phyloP scores from a whole-genome alignment of 768 basidiomycete genomes.

The Antrodiella citrinella region DNA sequence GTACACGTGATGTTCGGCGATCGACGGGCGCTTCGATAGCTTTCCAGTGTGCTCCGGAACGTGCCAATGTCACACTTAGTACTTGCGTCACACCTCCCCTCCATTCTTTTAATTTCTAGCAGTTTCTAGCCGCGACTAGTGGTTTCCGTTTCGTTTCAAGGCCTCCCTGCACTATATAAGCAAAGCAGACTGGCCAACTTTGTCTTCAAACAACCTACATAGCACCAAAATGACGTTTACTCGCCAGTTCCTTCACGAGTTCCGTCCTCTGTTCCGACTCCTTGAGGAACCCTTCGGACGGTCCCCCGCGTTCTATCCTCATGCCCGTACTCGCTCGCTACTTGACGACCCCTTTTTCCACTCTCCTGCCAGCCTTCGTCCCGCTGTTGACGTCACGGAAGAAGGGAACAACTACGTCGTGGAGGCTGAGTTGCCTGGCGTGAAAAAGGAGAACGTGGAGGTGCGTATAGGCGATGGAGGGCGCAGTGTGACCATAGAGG shows the following conservation, averaged over 20 bases:
- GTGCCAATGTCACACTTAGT: neutral
- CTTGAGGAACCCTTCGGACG: slow-evolving; percentile 62
- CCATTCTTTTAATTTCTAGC: neutral
- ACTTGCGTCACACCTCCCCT: too few relatives aligned
- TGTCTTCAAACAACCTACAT: too few relatives aligned
- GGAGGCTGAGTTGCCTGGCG: slow-evolving; percentile 73
- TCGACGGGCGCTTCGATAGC: neutral
- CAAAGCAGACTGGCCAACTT: too few relatives aligned
- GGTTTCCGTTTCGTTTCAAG: neutral
- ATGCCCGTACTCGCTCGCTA: slow-evolving; percentile 27
- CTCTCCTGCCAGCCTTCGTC: slow-evolving; percentile 27
- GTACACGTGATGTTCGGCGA: too few relatives aligned
- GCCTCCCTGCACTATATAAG: neutral
- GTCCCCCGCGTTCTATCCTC: slow-evolving; percentile 14
- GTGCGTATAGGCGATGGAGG: slow-evolving; percentile 65
- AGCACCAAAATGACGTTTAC: slow-evolving; percentile 18
- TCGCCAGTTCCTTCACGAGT: slow-evolving; percentile 44
- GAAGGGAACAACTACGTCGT: slow-evolving; percentile 56
- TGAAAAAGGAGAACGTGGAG: slow-evolving; percentile 69
- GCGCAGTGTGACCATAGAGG: slow-evolving; percentile 65
- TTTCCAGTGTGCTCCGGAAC: neutral
- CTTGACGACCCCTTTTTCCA: slow-evolving; percentile 46
- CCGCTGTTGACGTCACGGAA: slow-evolving; percentile 63
- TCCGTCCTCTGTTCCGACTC: slow-evolving; percentile 69
- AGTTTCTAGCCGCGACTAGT: neutral